Base-by-base conservation (phyloP, 352 stramenopile species). In the Phytophthora colocasiae region DNA sequence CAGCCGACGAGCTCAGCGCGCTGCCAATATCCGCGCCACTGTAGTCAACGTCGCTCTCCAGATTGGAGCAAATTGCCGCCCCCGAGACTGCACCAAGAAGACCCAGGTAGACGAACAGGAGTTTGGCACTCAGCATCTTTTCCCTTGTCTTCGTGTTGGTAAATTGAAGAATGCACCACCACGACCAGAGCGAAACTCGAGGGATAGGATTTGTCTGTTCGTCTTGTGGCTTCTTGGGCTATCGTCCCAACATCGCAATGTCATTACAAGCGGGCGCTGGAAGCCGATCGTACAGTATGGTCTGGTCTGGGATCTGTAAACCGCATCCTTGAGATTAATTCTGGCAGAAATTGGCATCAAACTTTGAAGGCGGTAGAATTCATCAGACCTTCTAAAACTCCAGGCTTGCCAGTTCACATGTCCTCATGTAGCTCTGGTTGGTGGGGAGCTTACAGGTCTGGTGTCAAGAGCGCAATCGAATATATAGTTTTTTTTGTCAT, bases 1-100 rank as follows among this genome's bases (percentile, higher is more conserved):
- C 40, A 26, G 40, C 40, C 40, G 40, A 46, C 12, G 40, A 46
- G 7, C 40, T 46, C 7, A 26, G 15, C 4, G 40, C 17, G n/a
- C 40, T 46, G 40, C 40, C 40, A 26, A 14, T 17, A 17, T 46
- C 40, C 24, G 40, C 40, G 22, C 40, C 40, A 27, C 40, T 26
- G 40, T 46, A 46, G n/a, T 46, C 40, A 17, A 46, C 40, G 40
- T 46, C n/a, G n/a, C 40, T 46, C 40, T 46, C 40, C 40, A 46
- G 40, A 14, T 17, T 46, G 0, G 40, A 46, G 40, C 40, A 46
- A 11, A n/a, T 46, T 11, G n/a, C 40, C 22, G n/a, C 40, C 38
- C 22, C 38, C 40, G 40, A 46, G 40, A 46, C 40, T 14, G 40
- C 40, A 22, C 7, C 40, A 46, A 46, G 40, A 14, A 46, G 40